Evolutionary conservation across 176 grass and related monocot species (phyloP), one percentile per base, ranked within the genome.

Genomic region (Aegilops longissima): DNA sequence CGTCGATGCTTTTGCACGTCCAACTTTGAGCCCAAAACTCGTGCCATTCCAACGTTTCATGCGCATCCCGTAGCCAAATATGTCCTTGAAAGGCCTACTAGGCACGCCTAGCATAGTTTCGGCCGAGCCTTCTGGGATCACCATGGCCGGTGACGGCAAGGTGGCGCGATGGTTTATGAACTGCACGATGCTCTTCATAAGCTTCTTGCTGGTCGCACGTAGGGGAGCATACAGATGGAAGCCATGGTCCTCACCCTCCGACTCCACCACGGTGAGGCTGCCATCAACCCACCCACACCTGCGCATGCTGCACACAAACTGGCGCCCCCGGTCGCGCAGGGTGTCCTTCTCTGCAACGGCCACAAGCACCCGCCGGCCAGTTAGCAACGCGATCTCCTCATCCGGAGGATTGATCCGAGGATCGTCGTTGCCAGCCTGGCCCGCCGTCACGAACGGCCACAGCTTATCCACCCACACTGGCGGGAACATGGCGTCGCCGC

Each of bases 381-480:
- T 11, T 2, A 87, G 61, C 2, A 39, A 7, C 1, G 70, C 38
- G 21, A 73, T 44, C 70, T 73, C 70, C 38, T 73, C 70, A 4
- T 5, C n/a, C 1, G 70, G 2, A 3, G 86, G 70, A 42, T 87
- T 66, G n/a, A 82, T 11, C 58, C 66, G 17, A 0, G 51, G 52
- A 76, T 86, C 85, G 23, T 87, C 86, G 25, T 89, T 87, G 51
- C 83, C 88, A 1, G 85, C 91, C 6, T 14, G 18, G 10, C 86
- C 77, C 9, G 74, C 58, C 33, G 66, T 86, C 35, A 86, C 76
- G 25, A 80, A 86, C 7, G 84, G 84, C 84, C 84, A 86, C 12
- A 85, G 21, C 20, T 3, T 1, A 17, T 44, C 76, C 16, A 80
- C 65, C 24, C 3, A 1, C 4, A 10, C 3, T 27, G 74, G 45